Base-by-base conservation (phyloP, 352 stramenopile genomes). In the Globisporangium acanthophoron region DNA sequence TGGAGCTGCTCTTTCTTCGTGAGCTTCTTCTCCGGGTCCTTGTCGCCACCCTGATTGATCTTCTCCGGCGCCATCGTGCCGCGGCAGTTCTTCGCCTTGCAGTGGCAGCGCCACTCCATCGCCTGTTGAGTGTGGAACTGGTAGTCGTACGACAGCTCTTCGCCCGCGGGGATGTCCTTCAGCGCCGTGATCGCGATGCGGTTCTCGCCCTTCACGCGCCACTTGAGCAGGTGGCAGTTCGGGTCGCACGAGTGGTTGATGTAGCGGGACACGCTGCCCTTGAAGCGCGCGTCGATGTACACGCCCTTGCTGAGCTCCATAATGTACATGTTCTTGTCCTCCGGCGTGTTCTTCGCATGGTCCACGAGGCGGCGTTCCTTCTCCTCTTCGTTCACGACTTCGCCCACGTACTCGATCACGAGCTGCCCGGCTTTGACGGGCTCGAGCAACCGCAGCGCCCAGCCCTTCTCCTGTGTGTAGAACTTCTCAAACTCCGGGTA, bases 201-300 rank as follows among this genome's bases (percentile, higher is more conserved):
- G 59, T 96, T 96, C 45, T 94, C 74, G 43, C 92, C 94, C 44
- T 82, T 85, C 33, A 98, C 95, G 54, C 92, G 96, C 96, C 96
- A 99, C 66, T 96, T 96, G 63, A 98, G 74, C 39, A 98, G 70
- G 15, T 89, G 81, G 67, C 94, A 98, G 67, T 98, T 99, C 0
- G 96, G 96, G 35, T 98, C 87, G 64, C 95, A 99, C 12, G 88
- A 97, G 73, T 99, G 96, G 70, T 99, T 98, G 69, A 98, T 98
- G 71, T 98, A 98, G 27, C 96, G 87, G 21, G 95, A 98, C 27
- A 97, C 85, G 56, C 92, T 96, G 20, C 96, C 96, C 61, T 96
- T 90, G 61, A 93, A 86, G 5, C 92, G 84, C 21, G 96, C 96
- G 71, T 99, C 96, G 44, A 99, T 97, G 73, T 96, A 98, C 70